These are phyloP conservation scores for Stevia rebaudiana DNA, from an alignment of 140 eudicot species.

Conservation along the genomic window DNA sequence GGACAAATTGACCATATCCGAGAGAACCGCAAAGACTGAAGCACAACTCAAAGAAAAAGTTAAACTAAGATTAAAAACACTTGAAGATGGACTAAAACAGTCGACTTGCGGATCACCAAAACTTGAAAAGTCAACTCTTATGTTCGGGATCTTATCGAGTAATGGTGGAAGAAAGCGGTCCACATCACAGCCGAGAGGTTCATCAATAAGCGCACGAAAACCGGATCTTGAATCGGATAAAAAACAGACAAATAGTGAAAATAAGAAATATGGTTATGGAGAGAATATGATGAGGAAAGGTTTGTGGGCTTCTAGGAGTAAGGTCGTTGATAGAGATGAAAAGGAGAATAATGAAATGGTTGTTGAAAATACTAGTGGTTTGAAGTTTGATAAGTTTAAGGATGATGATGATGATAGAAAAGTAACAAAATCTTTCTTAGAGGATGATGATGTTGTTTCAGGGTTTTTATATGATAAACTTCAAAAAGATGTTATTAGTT, in stretches of 20 bases:
- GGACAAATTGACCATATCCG: constrained; percentile 67
- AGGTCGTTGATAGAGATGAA: constrained; percentile 41
- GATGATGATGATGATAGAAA: constrained; percentile 30
- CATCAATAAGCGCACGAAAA: constrained; percentile 39
- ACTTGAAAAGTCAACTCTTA: constrained; percentile 37
- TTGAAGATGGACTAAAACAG: constrained; percentile 80
- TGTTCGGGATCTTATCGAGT: constrained; percentile 53
- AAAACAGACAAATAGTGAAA: constrained; percentile 26
- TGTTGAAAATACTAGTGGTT: constrained; percentile 23
- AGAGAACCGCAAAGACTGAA: constrained; percentile 84
- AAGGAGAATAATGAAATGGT: constrained; percentile 49
- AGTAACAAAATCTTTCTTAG: constrained; percentile 8
- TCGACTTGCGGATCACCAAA: constrained; percentile 50
- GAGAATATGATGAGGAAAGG: constrained; percentile 43
- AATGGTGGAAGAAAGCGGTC: constrained; percentile 60
- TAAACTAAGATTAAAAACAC: constrained; percentile 73
- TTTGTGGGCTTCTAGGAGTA: constrained; percentile 67
- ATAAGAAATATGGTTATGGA: constrained; percentile 30
- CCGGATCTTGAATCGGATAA: constrained; percentile 27
- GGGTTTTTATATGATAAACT: constrained; percentile 84
- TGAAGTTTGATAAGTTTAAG: constrained; percentile 28
- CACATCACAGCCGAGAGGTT: constrained; percentile 69
- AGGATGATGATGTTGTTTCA: constrained; percentile 61
- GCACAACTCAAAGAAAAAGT: constrained; percentile 86
- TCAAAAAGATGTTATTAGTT: constrained; percentile 77